Evolutionary conservation across 768 basidiomycete genomes (phyloP).

Genomic region (Trametes elegans): DNA sequence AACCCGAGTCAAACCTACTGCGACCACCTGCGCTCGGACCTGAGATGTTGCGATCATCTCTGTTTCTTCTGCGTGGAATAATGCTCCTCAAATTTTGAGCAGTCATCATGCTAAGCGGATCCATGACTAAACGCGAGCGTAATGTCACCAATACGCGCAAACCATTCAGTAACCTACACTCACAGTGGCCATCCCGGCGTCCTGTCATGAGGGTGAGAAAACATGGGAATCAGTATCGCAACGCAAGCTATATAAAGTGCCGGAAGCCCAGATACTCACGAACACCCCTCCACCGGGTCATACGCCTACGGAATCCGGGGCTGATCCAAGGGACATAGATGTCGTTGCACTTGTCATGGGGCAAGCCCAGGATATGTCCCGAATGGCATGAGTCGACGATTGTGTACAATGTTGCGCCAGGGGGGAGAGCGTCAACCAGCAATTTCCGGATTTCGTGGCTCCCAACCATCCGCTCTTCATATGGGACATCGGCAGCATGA

Average conservation of each 20-base stretch:
- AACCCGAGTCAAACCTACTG: neutral
- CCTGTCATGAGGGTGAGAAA: no score
- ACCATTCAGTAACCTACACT: no score
- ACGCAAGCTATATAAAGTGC: no score
- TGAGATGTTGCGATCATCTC: no score
- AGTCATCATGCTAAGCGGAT: no score
- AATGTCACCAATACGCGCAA: no score
- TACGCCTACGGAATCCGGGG: neutral
- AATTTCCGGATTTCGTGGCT: neutral
- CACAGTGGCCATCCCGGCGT: no score
- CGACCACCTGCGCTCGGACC: no score
- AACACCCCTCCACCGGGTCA: neutral
- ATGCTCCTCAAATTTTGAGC: no score
- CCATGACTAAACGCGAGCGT: no score
- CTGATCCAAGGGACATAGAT: neutral
- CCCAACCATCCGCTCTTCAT: neutral
- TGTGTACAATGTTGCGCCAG: neutral
- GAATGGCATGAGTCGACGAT: neutral
- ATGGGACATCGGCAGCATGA: neutral
- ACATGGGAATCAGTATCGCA: no score
- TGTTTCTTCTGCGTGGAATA: no score
- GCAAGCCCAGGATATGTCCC: neutral
- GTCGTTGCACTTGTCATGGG: neutral
- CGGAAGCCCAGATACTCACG: neutral
- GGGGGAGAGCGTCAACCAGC: neutral